phyloP scores from a whole-genome alignment of 176 grass and related monocot species.

The Oryza australiensis region DNA sequence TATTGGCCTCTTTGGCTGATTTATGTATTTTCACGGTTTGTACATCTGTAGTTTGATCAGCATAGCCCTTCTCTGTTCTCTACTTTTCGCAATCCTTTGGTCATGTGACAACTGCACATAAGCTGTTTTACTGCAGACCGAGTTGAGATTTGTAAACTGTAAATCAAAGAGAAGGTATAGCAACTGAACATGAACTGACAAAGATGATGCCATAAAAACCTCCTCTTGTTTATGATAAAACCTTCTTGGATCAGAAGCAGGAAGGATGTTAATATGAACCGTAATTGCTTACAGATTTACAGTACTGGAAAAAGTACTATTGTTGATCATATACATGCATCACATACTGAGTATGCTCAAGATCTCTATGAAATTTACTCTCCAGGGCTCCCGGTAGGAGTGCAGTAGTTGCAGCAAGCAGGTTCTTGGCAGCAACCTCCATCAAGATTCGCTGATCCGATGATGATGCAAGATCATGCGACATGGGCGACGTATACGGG shows the following conservation, averaged over 20 bases:
- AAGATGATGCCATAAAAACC: background rate
- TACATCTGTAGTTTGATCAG: background rate
- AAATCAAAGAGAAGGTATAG: no score
- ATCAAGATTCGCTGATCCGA: background rate
- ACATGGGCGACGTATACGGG: background rate
- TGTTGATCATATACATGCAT: background rate
- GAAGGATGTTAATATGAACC: background rate
- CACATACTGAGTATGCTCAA: slow-evolving; percentile 1
- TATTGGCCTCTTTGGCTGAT: background rate
- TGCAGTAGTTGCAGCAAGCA: background rate
- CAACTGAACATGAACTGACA: background rate
- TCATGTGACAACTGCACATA: background rate
- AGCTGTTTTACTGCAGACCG: background rate
- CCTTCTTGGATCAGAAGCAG: background rate
- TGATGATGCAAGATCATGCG: background rate
- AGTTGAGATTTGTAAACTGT: background rate
- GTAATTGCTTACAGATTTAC: slow-evolving; percentile 9
- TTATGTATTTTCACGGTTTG: background rate
- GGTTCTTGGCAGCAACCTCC: background rate
- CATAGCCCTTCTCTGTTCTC: background rate
- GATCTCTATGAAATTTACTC: slow-evolving; percentile 18
- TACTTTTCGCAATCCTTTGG: background rate
- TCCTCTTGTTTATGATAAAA: background rate
- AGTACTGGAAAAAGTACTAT: background rate
- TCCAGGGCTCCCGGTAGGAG: background rate